Evolutionary conservation across 1,284 basidiomycete species (phyloP), one percentile per base, ranked within the genome.

Genomic region (Moniliella sp.): DNA sequence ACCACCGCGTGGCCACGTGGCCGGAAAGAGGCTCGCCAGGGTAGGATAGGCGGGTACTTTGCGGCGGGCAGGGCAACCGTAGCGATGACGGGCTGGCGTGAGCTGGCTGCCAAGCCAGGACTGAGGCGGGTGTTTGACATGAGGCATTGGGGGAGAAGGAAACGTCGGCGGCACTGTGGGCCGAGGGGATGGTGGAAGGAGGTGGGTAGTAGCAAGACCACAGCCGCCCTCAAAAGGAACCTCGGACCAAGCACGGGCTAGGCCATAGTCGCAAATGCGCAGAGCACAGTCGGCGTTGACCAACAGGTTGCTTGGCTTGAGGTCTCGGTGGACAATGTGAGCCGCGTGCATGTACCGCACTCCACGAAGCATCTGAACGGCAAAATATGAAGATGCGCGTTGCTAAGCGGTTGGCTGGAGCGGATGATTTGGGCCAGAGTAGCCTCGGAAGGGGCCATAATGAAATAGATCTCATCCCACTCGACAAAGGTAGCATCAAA

Each of bases 261-360:
- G 41, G 13, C 56, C 56, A 32, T 56, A 48, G 35, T 59, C 56
- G 38, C 56, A 59, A 27, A 59, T 37, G 21, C 45, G 40, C 5
- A 59, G 46, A 1, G 44, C 41, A 32, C 56, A 59, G 34, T 59
- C 52, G 10, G 49, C 50, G 14, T 59, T 59, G 32, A 59, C 56
- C n/a, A 59, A 43, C 9, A 59, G 37, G 25, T 59, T 59, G 33
- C 56, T 51, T 1, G 56, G 56, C 42, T 59, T 59, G 28, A 59
- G 37, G 35, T 59, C 56, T 9, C 56, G 45, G 31, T 59, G 56
- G 28, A 59, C 37, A 33, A 59, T 42, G 27, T 54, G 48, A 21
- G 54, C 50, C 2, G 44, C 31, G 29, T 59, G 56, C 53, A 59
- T 55, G 34, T 51, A 50, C 7, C 50, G 42, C 0, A 53, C 42